phyloP scores from a whole-genome alignment of 257 asterid species.

The Solanum piurae region DNA sequence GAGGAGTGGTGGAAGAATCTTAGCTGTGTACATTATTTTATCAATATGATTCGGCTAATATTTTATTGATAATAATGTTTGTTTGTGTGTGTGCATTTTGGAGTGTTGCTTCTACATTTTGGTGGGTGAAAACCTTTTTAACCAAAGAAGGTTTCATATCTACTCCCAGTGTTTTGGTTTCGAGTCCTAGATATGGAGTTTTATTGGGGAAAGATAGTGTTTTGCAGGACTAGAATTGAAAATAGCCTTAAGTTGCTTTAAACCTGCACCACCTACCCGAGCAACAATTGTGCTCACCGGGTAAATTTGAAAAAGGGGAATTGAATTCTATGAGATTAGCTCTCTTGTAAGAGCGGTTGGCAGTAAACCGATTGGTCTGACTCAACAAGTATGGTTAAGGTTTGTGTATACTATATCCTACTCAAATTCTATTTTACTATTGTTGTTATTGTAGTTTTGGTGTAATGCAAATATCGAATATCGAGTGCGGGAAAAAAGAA shows the following conservation, averaged over 20 bases:
- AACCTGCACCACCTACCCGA: neutral
- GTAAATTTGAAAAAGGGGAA: accelerated
- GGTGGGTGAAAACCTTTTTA: neutral
- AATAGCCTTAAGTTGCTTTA: neutral
- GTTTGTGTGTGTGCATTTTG: neutral
- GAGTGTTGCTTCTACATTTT: neutral
- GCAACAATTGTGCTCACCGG: neutral
- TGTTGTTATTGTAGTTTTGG: neutral
- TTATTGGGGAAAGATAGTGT: neutral
- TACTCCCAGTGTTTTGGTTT: neutral
- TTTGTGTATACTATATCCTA: neutral
- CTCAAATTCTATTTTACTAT: no score
- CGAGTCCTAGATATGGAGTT: neutral
- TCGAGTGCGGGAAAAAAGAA: no score
- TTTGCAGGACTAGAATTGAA: neutral
- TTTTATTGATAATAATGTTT: neutral
- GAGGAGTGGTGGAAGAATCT: neutral
- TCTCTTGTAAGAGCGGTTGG: no score
- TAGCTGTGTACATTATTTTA: slow-evolving; percentile 24
- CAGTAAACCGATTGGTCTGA: no score
- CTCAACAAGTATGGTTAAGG: no score
- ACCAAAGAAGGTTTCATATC: neutral
- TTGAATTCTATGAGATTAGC: no score
- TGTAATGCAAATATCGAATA: no score
- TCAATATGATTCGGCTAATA: neutral